Conservation (phyloP, 148 eudicot genomes). For the Amaranthus hypochondriacus region DNA sequence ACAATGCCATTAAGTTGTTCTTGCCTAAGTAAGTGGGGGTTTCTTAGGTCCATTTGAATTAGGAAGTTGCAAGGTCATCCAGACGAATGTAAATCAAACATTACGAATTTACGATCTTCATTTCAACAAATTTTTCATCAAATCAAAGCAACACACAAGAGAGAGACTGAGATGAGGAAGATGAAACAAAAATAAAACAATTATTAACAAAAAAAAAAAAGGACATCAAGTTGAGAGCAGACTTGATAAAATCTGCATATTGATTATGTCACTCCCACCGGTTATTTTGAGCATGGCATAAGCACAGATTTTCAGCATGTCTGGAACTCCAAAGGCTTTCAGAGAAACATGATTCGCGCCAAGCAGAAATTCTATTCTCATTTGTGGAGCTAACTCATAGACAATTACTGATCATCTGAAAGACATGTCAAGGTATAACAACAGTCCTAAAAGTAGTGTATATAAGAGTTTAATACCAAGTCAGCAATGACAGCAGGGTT, state of each 20-base stretch:
- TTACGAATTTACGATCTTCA: neutral
- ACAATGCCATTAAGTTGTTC: too few relatives aligned
- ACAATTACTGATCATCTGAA: neutral
- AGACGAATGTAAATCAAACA: neutral
- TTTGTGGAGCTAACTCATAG: neutral
- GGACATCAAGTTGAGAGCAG: neutral
- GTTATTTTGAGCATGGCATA: neutral
- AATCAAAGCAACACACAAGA: neutral
- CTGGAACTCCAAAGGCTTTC: neutral
- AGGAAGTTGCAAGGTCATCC: neutral
- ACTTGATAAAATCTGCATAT: neutral
- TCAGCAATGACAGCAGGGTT: constrained; percentile 99
- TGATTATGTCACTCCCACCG: neutral
- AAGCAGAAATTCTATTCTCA: neutral
- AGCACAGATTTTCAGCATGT: neutral
- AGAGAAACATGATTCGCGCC: neutral
- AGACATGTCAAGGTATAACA: neutral
- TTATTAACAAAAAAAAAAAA: too few relatives aligned
- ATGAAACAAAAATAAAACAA: neutral
- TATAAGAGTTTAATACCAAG: constrained; percentile 45
- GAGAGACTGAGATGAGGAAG: neutral
- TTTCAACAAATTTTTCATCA: neutral
- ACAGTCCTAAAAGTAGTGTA: constrained; percentile 5
- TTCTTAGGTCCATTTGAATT: neutral
- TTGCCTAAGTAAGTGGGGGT: too few relatives aligned